A percentile compares a stretch with the other conserved stretches of the same genome.
These are phyloP conservation scores for Chlamydomonas eustigma DNA, from an alignment of 139 green algal genomes.

Conservation along the genomic window DNA sequence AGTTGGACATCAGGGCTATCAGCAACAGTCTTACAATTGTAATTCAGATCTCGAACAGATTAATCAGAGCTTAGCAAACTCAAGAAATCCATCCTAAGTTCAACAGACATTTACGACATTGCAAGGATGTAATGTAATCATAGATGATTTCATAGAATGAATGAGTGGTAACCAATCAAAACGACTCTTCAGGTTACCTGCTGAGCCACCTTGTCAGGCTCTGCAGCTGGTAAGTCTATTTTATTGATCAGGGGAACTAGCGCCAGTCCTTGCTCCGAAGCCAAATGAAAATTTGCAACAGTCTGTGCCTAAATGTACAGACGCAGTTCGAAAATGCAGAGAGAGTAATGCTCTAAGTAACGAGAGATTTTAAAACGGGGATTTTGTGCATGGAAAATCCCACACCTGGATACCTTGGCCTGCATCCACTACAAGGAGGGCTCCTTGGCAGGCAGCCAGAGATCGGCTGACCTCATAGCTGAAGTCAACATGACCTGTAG, in stretches of 20 bases:
- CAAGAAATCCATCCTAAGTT: too few relatives aligned
- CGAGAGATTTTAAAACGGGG: too few relatives aligned
- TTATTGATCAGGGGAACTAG: constrained; percentile 94
- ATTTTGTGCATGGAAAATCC: too few relatives aligned
- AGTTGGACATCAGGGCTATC: too few relatives aligned
- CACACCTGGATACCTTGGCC: constrained; percentile 89
- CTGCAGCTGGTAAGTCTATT: constrained; percentile 74
- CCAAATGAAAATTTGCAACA: constrained; percentile 88
- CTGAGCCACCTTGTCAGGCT: constrained; percentile 68
- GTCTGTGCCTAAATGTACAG: constrained; percentile 41
- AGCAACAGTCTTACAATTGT: too few relatives aligned
- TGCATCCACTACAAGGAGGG: constrained; percentile 89
- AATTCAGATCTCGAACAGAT: too few relatives aligned
- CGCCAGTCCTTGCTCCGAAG: constrained; percentile 79
- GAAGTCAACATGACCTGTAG: constrained; percentile 58
- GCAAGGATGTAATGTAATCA: too few relatives aligned
- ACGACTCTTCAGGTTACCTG: too few relatives aligned
- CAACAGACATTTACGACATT: too few relatives aligned
- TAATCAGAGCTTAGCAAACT: too few relatives aligned
- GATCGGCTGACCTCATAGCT: constrained; percentile 51
- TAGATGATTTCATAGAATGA: too few relatives aligned
- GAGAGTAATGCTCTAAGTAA: neutral
- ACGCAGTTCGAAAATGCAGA: neutral
- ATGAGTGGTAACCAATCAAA: too few relatives aligned
- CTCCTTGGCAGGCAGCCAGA: constrained; percentile 74